A percentile compares a stretch with the other conserved stretches of the same genome.
Evolutionary conservation across 805 yeast species (phyloP).

Genomic region (Monosporozyma solicola): DNA sequence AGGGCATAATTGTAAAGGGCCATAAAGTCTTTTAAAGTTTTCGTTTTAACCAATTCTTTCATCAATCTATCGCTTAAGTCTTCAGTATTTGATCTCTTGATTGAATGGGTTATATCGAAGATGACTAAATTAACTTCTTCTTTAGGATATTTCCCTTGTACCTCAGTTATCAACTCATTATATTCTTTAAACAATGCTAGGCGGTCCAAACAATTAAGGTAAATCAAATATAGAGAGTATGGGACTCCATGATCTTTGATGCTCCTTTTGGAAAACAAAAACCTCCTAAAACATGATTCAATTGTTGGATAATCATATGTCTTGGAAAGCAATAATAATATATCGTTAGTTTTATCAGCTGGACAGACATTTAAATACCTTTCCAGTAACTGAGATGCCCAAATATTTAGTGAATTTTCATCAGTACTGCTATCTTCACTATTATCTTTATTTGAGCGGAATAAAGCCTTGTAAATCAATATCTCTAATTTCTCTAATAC

Average conservation of each 20-base stretch:
- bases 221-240: slow-evolving; percentile 9
- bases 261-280: slow-evolving; percentile 4
- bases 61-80: slow-evolving; percentile 39
- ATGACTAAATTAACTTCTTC: slow-evolving; percentile 44
- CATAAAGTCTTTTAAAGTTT: slow-evolving; percentile 54
- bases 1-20: slow-evolving; percentile 52
- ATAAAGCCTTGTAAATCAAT: slow-evolving; percentile 7
- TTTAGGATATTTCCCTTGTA: slow-evolving; percentile 42
- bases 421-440: not conserved
- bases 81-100: slow-evolving; percentile 25
- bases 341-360: slow-evolving; percentile 5
- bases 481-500: slow-evolving; percentile 9
- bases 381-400: slow-evolving; percentile 20
- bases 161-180: slow-evolving; percentile 17
- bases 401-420: slow-evolving; percentile 5
- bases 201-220: slow-evolving; percentile 10
- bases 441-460: not conserved
- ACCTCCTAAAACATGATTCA: slow-evolving; percentile 9
- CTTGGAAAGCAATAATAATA: slow-evolving; percentile 7
- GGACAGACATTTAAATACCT: slow-evolving; percentile 20
- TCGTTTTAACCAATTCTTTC: slow-evolving; percentile 32
- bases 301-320: slow-evolving; percentile 15
- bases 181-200: slow-evolving; percentile 16
- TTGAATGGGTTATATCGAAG: slow-evolving; percentile 41
- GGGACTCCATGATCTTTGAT: slow-evolving; percentile 7